Base-by-base conservation (phyloP, 768 basidiomycete genomes). In the Pulveroboletus sp. region DNA sequence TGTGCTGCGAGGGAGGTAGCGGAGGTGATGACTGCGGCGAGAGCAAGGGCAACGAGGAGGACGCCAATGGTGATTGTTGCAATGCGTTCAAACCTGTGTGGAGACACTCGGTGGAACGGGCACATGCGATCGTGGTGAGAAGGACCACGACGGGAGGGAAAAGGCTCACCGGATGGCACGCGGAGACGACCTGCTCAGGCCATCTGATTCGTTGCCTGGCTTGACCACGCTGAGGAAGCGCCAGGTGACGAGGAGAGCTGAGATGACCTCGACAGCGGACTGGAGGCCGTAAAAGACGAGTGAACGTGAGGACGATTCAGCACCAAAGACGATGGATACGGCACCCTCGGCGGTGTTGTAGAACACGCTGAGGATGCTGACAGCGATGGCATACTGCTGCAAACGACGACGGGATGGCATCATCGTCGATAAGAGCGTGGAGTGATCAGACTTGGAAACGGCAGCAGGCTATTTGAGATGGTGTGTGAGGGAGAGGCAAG, bases 261-360 rank as follows among this genome's bases (percentile, higher is more conserved):
- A 77, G 43, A 71, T 60, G 33, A 77, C 75, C 50, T 77, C 77
- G 40, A 76, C 72, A 2, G 58, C 73, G 0, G 76, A 77, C 35
- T 77, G 77, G 10, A 78, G 68, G 1, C 77, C 76, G 50, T 71
- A 77, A 60, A 77, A 76, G 30, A 78, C 61, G 36, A 77, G 69
- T 7, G 69, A 7, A 74, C 65, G 66, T 2, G 76, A 77, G 7
- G 68, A 66, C 7, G 73, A 70, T 37, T 76, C 73, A 39, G 68
- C 65, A 1, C 76, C 75, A 37, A 75, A 73, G 26, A 69, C 65
- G 40, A 77, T 67, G 9, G 74, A 75, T 8, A 76, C 27, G 1
- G 63, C 68, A 3, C 76, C 76, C 49, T 78, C 76, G 51, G 33
- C 73, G 56, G 50, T 60, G 68, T 57, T 73, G 65, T 65, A 65